Evolutionary conservation across 192 early-diverging fungal species (phyloP).

Genomic region (Entomortierella beljakovae): DNA sequence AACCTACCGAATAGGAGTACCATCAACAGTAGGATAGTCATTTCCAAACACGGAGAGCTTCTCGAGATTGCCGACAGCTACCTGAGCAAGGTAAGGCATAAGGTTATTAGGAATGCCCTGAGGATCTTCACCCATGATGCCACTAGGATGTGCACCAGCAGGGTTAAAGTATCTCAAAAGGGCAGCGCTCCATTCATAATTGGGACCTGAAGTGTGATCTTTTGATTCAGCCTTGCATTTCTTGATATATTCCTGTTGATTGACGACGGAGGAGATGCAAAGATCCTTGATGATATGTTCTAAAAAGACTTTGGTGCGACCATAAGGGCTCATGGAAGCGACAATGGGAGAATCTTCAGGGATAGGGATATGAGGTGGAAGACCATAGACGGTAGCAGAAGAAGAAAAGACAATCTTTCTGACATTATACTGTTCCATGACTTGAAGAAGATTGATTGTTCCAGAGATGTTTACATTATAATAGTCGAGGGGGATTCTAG

Average conservation of each 20-base stretch:
- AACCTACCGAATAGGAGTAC: constrained; percentile 68
- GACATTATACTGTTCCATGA: constrained; percentile 83
- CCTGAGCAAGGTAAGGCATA: constrained; percentile 90
- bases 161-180: constrained; percentile 88
- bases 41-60: constrained; percentile 89
- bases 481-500: constrained; percentile 83
- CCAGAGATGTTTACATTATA: constrained; percentile 95
- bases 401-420: constrained; percentile 96
- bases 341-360: constrained; percentile 72
- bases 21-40: constrained; percentile 93
- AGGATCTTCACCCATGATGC: constrained; percentile 93
- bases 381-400: constrained; percentile 92
- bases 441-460: constrained; percentile 83
- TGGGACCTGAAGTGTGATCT: constrained; percentile 1
- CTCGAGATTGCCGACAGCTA: constrained; percentile 86
- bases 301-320: constrained; percentile 91
- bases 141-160: constrained; percentile 89
- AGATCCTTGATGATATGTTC: constrained; percentile 87
- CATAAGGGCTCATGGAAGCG: constrained; percentile 93
- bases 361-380: constrained; percentile 77
- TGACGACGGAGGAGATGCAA: constrained; percentile 63
- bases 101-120: constrained; percentile 89
- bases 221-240: neutral
- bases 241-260: constrained; percentile 24
- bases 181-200: constrained; percentile 36